These are phyloP conservation scores for Aspergillus quadrilineatus DNA, from an alignment of 2,329 filamentous ascomycete genomes.

Conservation along the genomic window DNA sequence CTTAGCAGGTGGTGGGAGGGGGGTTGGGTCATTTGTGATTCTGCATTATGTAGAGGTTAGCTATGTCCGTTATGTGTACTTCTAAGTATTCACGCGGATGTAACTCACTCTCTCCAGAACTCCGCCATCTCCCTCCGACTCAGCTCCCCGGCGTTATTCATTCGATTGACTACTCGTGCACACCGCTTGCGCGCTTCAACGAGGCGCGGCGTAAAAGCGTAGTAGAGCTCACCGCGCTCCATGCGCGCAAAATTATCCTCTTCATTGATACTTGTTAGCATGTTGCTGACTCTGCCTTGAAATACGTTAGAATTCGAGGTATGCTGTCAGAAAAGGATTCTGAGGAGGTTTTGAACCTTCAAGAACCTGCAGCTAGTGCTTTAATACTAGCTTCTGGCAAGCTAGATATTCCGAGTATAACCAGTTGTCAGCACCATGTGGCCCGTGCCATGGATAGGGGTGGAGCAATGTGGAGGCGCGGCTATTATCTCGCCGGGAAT, in stretches of 20 bases:
- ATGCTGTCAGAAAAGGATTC: too few relatives aligned
- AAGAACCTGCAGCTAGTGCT: too few relatives aligned
- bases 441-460: not conserved
- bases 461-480: not conserved
- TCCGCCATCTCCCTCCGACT: not conserved
- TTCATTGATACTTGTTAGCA: conserved; percentile 17
- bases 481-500: not conserved
- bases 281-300: not conserved
- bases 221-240: conserved; percentile 65
- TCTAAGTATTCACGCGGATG: not conserved
- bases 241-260: conserved; percentile 42
- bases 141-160: conserved; percentile 38
- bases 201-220: conserved; percentile 66
- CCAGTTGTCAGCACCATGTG: not conserved
- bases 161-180: conserved; percentile 56
- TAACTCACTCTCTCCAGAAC: conserved; percentile 1
- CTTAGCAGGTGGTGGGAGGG: not conserved
- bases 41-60: not conserved
- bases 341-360: too few relatives aligned
- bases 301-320: too few relatives aligned
- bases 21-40: not conserved
- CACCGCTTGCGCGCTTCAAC: conserved; percentile 60
- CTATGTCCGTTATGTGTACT: not conserved
- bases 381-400: not conserved
- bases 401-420: not conserved